Base-by-base conservation (phyloP, 257 asterid genomes). In the Solanum etuberosum region DNA sequence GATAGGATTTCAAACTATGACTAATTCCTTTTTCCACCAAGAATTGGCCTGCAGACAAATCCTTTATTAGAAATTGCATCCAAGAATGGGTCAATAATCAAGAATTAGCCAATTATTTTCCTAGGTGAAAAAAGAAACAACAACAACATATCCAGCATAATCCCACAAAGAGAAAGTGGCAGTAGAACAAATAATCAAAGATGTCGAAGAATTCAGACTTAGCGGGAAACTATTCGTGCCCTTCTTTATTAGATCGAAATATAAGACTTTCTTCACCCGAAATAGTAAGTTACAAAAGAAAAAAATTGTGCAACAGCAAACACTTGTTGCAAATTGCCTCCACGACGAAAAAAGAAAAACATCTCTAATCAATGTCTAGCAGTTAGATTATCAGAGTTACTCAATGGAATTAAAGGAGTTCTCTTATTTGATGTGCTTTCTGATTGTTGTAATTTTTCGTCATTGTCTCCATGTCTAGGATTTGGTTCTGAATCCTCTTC, bases 371-470 rank as follows among this genome's bases (percentile, higher is more conserved):
- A 92, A 85, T 90, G 88, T 84, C 89, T 82, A 83, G 92, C 88
- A 54, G 92, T 89, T 86, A 90, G 88, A 85, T 92, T 92, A 88
- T 94, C 93, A 48, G 90, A 59, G 71, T 86, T 92, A 40, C 86
- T 93, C 92, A 88, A 89, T 67, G 92, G 93, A 87, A 91, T 87
- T 73, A 86, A 73, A 85, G 85, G 68, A 83, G 95, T 93, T 92
- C 93, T 91, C 84, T 89, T 89, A 77, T 83, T 87, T 27, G 92
- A 90, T 61, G 92, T 78, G 89, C 88, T 91, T 87, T 88, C 92
- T 71, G 94, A 76, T 87, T 90, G 93, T 59, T 89, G 87, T 35
- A 89, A 54, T 38, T 77, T 82, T 20, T 46, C 83, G 42, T 42
- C 89, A 74, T 43, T 82, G 63, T 89, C 90, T 63, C 87, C 92